Base-by-base conservation (phyloP, 768 basidiomycete species). In the Lyophyllum atratum region DNA sequence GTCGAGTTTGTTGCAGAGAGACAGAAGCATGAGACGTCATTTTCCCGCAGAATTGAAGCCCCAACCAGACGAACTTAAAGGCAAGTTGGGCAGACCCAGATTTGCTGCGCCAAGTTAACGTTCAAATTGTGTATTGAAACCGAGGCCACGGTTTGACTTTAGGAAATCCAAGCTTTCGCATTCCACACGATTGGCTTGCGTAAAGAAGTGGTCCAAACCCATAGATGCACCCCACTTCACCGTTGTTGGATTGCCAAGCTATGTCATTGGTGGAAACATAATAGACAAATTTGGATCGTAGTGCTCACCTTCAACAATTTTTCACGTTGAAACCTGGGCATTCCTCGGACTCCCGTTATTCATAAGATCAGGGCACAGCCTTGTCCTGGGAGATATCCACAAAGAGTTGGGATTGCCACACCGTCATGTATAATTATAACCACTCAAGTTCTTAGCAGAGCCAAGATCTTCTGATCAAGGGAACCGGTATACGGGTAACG, bases 331-430 rank as follows among this genome's bases (percentile, higher is more conserved):
- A 14, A 34, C 10, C n/a, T 25, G 37, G 52, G 22, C 34, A 22
- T 31, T 46, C 52, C 40, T 56, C 52, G 59, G 54, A 51, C 49
- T 49, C 45, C 58, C 55, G 55, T 44, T 45, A 37, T 56, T 22
- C 59, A 46, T 25, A 49, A 17, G 25, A 6, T 17, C 4, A 52
- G 54, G 10, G 15, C 33, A 53, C 40, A 26, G 19, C 55, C 50
- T 46, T 21, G 24, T 57, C 34, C 37, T 34, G 31, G 17, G 44
- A 56, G 28, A 54, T 31, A 24, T 17, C 40, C 48, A 56, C 48
- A 55, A 43, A 34, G n/a, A 26, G 46, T 28, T 40, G 43, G 28
- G 42, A 31, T 29, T 49, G 42, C 42, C 50, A 51, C 50, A 51
- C 50, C 37, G 21, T 42, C 24, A 28, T 51, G 50, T 22, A 22